Evolutionary conservation across 768 basidiomycete genomes (phyloP).

Genomic region (Arthromyces matolae): DNA sequence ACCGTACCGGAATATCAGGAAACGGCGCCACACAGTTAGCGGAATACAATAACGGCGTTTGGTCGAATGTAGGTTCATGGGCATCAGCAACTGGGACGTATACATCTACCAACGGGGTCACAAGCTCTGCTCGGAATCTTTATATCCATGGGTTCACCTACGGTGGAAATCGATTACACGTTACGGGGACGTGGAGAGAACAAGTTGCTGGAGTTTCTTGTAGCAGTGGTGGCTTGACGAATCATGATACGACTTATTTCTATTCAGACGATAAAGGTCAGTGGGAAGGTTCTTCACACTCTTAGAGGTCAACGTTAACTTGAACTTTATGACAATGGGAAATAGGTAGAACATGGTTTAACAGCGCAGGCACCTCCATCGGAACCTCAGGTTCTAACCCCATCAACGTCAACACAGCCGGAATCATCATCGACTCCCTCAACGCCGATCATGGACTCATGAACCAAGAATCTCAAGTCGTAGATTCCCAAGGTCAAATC

Average conservation of each 20-base stretch:
- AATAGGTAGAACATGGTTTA: constrained; percentile 47
- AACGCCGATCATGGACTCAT: constrained; percentile 48
- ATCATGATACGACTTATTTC: constrained; percentile 46
- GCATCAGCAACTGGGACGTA: constrained; percentile 41
- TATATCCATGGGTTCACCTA: constrained; percentile 49
- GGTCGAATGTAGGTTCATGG: constrained; percentile 46
- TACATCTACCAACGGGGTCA: constrained; percentile 37
- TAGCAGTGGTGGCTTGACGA: constrained; percentile 40
- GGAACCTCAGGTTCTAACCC: constrained; percentile 40
- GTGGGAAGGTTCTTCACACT: no score
- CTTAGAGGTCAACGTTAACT: no score
- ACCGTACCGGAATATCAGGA: constrained; percentile 43
- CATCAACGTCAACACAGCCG: constrained; percentile 39
- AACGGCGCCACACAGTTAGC: constrained; percentile 46
- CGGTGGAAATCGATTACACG: constrained; percentile 32
- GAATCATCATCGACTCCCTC: constrained; percentile 40
- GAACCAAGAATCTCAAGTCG: constrained; percentile 49
- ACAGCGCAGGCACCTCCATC: constrained; percentile 34
- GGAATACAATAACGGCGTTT: constrained; percentile 37
- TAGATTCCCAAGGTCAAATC: constrained; percentile 41
- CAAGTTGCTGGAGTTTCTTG: constrained; percentile 40
- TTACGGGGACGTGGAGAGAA: constrained; percentile 48
- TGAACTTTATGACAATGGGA: background rate
- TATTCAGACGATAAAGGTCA: constrained; percentile 44
- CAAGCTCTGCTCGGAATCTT: constrained; percentile 39